These are phyloP conservation scores for Isabelozyma gotoi DNA, from an alignment of 805 yeast genomes.

Conservation along the genomic window DNA sequence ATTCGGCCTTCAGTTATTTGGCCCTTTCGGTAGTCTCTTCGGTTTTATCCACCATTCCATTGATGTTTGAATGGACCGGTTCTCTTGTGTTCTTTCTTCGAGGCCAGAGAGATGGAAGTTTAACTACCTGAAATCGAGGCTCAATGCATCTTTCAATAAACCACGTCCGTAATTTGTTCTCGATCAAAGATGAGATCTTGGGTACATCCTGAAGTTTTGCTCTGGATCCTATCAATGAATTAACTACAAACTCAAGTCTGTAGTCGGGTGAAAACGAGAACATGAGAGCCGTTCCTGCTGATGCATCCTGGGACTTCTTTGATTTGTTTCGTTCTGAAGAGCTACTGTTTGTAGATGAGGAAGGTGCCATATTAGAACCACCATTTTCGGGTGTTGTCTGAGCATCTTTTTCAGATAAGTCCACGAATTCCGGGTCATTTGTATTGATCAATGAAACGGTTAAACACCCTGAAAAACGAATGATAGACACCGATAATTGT, in stretches of 20 bases:
- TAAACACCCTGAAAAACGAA: slow-evolving; percentile 86
- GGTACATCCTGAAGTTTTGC: slow-evolving; percentile 93
- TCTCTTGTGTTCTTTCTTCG: slow-evolving; percentile 39
- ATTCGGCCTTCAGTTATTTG: neutral
- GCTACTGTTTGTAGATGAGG: neutral
- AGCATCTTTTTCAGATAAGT: slow-evolving; percentile 13
- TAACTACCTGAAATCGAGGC: slow-evolving; percentile 85
- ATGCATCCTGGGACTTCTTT: neutral
- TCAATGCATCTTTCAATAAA: slow-evolving; percentile 91
- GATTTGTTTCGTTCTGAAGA: neutral
- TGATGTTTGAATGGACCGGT: slow-evolving; percentile 10
- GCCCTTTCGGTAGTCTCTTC: slow-evolving; percentile 1
- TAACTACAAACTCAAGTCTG: slow-evolving; percentile 82
- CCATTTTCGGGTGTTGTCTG: slow-evolving; percentile 6
- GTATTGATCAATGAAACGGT: slow-evolving; percentile 67
- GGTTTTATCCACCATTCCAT: slow-evolving; percentile 4
- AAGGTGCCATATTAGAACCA: neutral
- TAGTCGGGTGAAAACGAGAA: slow-evolving; percentile 92
- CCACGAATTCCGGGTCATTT: slow-evolving; percentile 32
- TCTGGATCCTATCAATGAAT: slow-evolving; percentile 87
- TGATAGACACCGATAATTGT: slow-evolving; percentile 79
- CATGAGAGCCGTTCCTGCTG: slow-evolving; percentile 66
- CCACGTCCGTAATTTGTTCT: slow-evolving; percentile 80
- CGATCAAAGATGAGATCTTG: slow-evolving; percentile 81
- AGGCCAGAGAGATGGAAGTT: slow-evolving; percentile 88